Conservation (phyloP, 768 basidiomycete species). For the Serendipita sp. region DNA sequence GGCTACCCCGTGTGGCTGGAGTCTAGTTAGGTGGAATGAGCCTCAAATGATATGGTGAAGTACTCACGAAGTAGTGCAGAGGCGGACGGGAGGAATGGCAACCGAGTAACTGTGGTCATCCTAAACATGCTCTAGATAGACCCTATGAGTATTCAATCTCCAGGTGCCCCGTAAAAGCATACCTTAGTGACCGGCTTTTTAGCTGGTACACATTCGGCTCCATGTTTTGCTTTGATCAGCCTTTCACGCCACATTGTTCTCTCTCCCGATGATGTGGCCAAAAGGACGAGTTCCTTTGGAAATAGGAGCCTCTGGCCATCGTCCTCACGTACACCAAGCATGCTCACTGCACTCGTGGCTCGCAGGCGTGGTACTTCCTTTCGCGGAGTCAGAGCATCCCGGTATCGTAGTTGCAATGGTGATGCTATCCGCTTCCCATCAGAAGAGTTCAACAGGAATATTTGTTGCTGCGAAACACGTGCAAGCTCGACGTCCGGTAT, state of each 20-base stretch:
- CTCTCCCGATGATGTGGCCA: background rate
- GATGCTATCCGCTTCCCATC: background rate
- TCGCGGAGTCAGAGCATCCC: background rate
- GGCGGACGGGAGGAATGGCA: background rate
- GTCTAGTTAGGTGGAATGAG: background rate
- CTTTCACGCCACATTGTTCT: background rate
- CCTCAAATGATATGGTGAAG: background rate
- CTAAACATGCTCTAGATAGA: background rate
- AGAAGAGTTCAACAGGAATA: background rate
- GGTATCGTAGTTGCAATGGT: background rate
- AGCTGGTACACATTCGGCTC: background rate
- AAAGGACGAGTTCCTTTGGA: background rate
- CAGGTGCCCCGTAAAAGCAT: background rate
- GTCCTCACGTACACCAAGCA: background rate
- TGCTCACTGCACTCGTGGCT: background rate
- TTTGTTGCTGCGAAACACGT: conserved; percentile 1
- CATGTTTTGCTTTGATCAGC: background rate
- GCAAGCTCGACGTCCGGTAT: background rate
- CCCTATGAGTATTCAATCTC: background rate
- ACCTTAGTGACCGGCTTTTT: background rate
- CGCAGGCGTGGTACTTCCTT: background rate
- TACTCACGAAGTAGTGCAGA: background rate
- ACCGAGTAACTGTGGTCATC: background rate
- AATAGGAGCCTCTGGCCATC: background rate
- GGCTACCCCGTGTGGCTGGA: background rate